Base-by-base conservation (phyloP, 1,284 basidiomycete genomes). In the Neonothopanus nambi region DNA sequence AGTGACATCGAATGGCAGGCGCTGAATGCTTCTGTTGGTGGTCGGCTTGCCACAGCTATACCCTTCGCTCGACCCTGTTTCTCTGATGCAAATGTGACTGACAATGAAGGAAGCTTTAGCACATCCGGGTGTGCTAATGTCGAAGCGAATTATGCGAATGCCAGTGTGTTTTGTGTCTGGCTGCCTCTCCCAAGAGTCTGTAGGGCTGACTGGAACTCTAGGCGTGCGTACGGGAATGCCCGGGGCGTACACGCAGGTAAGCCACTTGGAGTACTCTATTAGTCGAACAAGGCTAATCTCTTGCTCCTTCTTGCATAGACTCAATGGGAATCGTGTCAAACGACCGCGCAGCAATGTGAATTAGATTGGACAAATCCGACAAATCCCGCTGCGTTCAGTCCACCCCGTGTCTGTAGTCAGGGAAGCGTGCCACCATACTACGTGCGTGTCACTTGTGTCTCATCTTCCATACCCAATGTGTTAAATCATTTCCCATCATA, bases 231-330 rank as follows among this genome's bases (percentile, higher is more conserved):
- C 26, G 11, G 11, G 26, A 5, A 11, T 28, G 5, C 11, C 11
- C 26, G 26, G 11, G 11, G 26, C 26, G 5, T 28, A 28, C 26
- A 28, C 26, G 11, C 26, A 28, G 26, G 26, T 28, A 28, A 28
- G 26, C 26, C 26, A 5, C 11, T 11, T 5, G 26, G 5, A 11
- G 5, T 11, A 5, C 11, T 11, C 11, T 28, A 5, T 28, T 11
- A 28, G 11, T n/a, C n/a, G n/a, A n/a, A n/a, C n/a, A n/a, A n/a
- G n/a, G n/a, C n/a, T n/a, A 5, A 5, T 5, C 5, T 11, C 11
- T 5, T 28, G 55, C 11, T 41, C 47, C 48, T 46, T n/a, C 57
- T 15, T 18, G n/a, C 24, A n/a, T n/a, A 70, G 67, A 60, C 67
- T 15, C 49, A 51, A 45, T 52, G 51, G 51, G 51, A 52, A 39